Evolutionary conservation across 805 yeast genomes (phyloP).

Genomic region (Blastobotrys americana): DNA sequence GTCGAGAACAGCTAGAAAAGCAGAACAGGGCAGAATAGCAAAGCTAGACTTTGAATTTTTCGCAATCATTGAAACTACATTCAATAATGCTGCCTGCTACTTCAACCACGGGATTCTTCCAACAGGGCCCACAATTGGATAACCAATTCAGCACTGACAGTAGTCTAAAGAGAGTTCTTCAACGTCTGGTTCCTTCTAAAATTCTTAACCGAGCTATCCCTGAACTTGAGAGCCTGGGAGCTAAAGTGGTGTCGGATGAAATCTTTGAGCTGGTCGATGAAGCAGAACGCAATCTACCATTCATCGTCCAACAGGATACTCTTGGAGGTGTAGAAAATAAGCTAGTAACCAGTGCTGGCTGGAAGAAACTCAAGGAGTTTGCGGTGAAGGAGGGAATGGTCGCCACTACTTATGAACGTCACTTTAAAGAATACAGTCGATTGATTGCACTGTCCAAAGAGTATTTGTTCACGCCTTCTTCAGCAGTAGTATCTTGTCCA

Average conservation of each 20-base stretch:
- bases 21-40: no score
- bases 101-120: constrained; percentile 24
- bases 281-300: constrained; percentile 26
- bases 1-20: no score
- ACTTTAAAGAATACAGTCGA: constrained; percentile 21
- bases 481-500: constrained; percentile 29
- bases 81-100: constrained; percentile 20
- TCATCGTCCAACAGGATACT: constrained; percentile 25
- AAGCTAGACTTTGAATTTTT: no score
- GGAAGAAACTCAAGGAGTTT: constrained; percentile 24
- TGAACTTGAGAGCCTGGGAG: constrained; percentile 22
- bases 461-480: constrained; percentile 25
- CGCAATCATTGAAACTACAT: no score
- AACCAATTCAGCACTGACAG: constrained; percentile 23
- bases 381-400: constrained; percentile 21
- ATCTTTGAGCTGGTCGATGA: constrained; percentile 24
- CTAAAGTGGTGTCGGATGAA: constrained; percentile 19
- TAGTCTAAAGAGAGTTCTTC: constrained; percentile 20
- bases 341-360: constrained; percentile 27
- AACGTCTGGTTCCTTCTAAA: constrained; percentile 13
- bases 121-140: constrained; percentile 19
- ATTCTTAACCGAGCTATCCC: constrained; percentile 7
- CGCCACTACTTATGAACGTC: constrained; percentile 25
- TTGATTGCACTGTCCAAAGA: constrained; percentile 23
- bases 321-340: constrained; percentile 23